Conservation (phyloP, 495 filamentous ascomycete species). For the Neurospora sp. region DNA sequence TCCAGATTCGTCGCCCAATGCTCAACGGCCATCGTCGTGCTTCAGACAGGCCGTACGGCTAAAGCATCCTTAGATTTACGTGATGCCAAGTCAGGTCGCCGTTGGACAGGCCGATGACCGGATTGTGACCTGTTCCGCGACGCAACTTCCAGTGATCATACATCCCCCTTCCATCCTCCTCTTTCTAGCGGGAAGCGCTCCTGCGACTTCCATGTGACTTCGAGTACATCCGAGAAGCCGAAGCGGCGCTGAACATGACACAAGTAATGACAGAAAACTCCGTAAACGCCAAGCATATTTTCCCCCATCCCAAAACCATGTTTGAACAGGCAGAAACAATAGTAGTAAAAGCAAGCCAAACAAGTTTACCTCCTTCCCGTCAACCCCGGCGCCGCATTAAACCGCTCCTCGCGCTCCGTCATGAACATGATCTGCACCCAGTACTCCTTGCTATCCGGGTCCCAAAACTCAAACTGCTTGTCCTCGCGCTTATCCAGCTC, state of each 20-base stretch:
- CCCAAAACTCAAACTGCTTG: conserved; percentile 88
- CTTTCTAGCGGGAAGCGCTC: not conserved
- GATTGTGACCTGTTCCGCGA: not conserved
- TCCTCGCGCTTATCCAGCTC: conserved; percentile 87
- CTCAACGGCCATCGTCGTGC: not conserved
- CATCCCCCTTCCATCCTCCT: not conserved
- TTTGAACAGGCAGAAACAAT: not conserved
- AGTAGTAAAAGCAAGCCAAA: not conserved
- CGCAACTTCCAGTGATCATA: too few species aligned
- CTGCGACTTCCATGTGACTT: not conserved
- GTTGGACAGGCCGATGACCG: not conserved
- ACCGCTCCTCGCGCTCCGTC: conserved; percentile 95
- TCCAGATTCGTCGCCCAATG: not conserved
- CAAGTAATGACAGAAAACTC: not conserved
- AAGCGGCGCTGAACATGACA: not conserved
- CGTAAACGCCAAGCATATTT: not conserved
- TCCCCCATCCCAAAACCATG: not conserved
- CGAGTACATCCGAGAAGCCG: not conserved
- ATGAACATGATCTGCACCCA: conserved; percentile 99
- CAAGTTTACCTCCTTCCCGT: conserved; percentile 34
- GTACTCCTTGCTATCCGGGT: conserved; percentile 93
- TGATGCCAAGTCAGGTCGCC: not conserved
- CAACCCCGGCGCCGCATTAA: conserved; percentile 84
- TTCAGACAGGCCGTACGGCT: not conserved
- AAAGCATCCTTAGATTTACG: not conserved